Evolutionary conservation across 441 rosid species (phyloP).

Genomic region (Monsonia emarginata): DNA sequence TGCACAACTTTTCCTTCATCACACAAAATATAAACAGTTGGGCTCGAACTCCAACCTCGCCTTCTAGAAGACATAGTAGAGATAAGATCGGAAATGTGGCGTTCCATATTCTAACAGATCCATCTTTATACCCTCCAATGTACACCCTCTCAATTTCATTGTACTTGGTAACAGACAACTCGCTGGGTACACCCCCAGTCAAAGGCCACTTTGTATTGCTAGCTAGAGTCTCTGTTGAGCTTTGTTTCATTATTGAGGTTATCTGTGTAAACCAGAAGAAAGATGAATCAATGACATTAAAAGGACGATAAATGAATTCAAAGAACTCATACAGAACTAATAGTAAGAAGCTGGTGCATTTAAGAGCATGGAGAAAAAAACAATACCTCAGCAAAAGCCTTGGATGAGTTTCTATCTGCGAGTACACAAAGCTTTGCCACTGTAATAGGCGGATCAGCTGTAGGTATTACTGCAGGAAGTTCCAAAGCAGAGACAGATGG

Average conservation of each 20-base stretch:
- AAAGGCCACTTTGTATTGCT: conserved; percentile 42
- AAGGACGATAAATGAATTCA: conserved; percentile 10
- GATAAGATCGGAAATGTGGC: conserved; percentile 37
- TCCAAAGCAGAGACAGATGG: conserved; percentile 36
- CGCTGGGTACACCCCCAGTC: conserved; percentile 57
- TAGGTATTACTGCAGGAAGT: conserved; percentile 41
- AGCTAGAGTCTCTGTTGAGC: conserved; percentile 19
- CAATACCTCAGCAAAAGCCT: conserved; percentile 43
- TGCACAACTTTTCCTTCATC: conserved; percentile 6
- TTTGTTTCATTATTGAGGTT: conserved; percentile 23
- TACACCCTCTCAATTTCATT: conserved; percentile 36
- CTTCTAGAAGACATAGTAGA: conserved; percentile 31
- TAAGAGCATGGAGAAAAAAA: conserved; percentile 12
- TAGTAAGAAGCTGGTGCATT: not conserved
- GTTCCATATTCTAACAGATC: conserved; percentile 56
- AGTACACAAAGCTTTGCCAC: conserved; percentile 36
- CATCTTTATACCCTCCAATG: conserved; percentile 58
- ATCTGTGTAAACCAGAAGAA: conserved; percentile 22
- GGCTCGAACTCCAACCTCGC: conserved; percentile 31
- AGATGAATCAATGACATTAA: not conserved
- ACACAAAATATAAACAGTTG: not conserved
- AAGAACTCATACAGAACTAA: not conserved
- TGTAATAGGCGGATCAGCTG: conserved; percentile 41
- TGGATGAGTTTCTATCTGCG: conserved; percentile 26
- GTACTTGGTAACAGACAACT: conserved; percentile 25